phyloP scores from a whole-genome alignment of 345 rosid genomes.

The Adansonia digitata region DNA sequence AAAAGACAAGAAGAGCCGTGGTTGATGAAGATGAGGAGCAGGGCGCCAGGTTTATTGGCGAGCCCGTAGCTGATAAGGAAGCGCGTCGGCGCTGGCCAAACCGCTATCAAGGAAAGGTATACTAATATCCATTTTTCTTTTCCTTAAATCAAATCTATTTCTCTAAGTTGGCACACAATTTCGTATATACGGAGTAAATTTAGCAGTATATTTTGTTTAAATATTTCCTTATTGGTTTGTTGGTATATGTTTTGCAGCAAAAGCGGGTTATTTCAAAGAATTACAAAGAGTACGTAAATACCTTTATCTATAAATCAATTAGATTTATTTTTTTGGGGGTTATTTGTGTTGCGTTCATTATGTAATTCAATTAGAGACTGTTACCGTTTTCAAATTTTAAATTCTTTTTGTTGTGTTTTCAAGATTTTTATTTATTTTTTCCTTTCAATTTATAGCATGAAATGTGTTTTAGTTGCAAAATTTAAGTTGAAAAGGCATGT shows the following conservation, averaged over 20 bases:
- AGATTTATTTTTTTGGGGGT: background rate
- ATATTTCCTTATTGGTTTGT: too few species aligned
- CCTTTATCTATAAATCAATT: background rate
- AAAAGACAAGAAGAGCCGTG: background rate
- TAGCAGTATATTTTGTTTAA: too few species aligned
- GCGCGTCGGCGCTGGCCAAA: constrained; percentile 49
- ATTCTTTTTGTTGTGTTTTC: background rate
- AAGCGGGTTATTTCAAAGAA: constrained; percentile 2
- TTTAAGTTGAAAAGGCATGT: background rate
- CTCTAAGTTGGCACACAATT: too few species aligned
- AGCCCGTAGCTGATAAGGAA: constrained; percentile 31
- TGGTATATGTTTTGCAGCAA: constrained; percentile 13
- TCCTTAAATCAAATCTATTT: too few species aligned
- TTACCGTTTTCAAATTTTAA: background rate
- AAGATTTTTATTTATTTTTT: background rate
- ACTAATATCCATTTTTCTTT: too few species aligned
- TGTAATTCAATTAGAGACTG: background rate
- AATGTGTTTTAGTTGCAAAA: background rate
- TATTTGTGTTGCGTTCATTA: background rate
- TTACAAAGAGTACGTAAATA: constrained; percentile 24
- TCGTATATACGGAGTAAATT: too few species aligned
- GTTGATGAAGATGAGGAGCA: constrained; percentile 10
- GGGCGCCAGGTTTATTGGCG: constrained; percentile 33
- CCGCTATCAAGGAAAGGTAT: constrained; percentile 40
- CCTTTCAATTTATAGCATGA: background rate